Evolutionary conservation across 169 alveolate species (phyloP), one percentile per base, ranked within the genome.

Genomic region (Eimeria zaria): DNA sequence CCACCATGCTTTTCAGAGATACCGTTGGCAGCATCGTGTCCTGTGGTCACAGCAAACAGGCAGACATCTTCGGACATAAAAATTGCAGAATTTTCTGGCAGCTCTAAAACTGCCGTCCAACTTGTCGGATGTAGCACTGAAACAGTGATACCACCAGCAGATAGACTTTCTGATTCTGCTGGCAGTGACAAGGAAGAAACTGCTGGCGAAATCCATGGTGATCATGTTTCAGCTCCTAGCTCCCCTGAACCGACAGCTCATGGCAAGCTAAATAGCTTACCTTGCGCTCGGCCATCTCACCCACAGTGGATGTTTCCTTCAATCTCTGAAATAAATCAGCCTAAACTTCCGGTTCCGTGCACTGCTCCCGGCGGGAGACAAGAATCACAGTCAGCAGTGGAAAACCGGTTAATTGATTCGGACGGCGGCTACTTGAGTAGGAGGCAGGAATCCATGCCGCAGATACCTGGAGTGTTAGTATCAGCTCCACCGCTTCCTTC

Each of bases 341-440:
- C n/a, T 41, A 64, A 60, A 41, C 39, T 64, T 22, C 48, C 78
- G 39, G 33, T 3, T 87, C 67, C 78, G 11, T 39, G 39, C 27
- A 55, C 41, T 36, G 62, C 46, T 16, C 20, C 27, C 33, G 39
- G 41, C 60, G 41, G 46, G 9, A 55, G 60, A 53, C 14, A 22
- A 8, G 55, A 22, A 9, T 9, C 30, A 12, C 74, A 80, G 16
- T 3, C 89, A 51, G 48, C 24, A 30, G 14, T 51, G 69, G 89
- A 41, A 53, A 14, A 48, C 18, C 89, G 69, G 33, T 60, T 64
- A 18, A 44, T 24, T 12, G 20, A 58, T 60, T 62, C 94, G 22
- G 83, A 64, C n/a, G 64, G 48, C 44, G 62, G 92, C 80, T 85
- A 44, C 74, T 27, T 55, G 53, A 46, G 33, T 62, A 64, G 94